Evolutionary conservation across 2,329 filamentous ascomycete genomes (phyloP), one percentile per base, ranked within the genome.

Genomic region (Sporothrix euskadiensis): DNA sequence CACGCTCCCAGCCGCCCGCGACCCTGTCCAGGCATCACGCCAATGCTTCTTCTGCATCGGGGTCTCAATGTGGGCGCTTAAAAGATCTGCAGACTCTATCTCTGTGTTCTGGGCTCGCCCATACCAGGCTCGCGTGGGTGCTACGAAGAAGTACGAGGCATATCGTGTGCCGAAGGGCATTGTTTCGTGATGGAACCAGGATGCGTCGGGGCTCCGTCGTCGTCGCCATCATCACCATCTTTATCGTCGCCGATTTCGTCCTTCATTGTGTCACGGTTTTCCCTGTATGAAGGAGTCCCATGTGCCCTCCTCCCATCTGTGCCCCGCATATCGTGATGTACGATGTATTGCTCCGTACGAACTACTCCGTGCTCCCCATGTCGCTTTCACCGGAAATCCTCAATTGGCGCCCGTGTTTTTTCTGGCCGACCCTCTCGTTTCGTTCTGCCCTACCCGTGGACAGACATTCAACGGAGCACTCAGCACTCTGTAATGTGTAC

Each of bases 11-110:
- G 16, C 30, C 30, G 19, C 49, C 49, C 16, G 19, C 30, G 5
- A 41, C 68, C 19, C 26, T 49, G 30, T 32, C 22, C 41, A 30
- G 9, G 44, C 26, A 52, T 19, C 26, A 52, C 44, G 47, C 22
- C 41, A 26, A 22, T 16, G 12, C 39, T 22, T 30, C 39, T 47
- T 30, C 63, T 30, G 26, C 47, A 54, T n/a, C 14, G 26, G 16
- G n/a, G 30, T 47, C 30, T 54, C 66, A 32, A 54, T 47, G 26
- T 39, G 68, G 49, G 68, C 68, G 68, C 68, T 69, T 69, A 69
- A 44, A 56, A 32, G 44, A 26, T 52, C 30, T 30, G 39, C 66
- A 26, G 26, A 26, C 26, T 26, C 26, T 26, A 26, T 26, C 26
- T 26, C 30, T 52, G 49, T 14, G 44, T 47, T 47, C n/a, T 30